phyloP scores from a whole-genome alignment of 129 eudicot species.

The Mikania micrantha region DNA sequence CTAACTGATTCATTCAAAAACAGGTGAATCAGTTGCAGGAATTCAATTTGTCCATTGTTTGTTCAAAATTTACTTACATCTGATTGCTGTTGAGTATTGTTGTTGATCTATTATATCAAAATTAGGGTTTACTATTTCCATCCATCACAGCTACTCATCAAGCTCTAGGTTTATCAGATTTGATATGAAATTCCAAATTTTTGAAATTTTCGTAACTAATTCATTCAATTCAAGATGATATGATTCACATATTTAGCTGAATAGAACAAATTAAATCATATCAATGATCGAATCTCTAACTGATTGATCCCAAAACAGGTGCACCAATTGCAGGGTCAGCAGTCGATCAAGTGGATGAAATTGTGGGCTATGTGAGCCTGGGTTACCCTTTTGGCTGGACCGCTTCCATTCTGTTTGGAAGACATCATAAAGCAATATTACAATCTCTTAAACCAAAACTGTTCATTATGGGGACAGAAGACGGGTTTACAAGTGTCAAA shows the following conservation, averaged over 20 bases:
- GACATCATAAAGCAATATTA: constrained; percentile 68
- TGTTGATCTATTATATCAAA: not conserved
- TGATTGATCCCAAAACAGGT: constrained; percentile 34
- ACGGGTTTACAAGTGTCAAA: constrained; percentile 89
- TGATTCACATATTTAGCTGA: not conserved
- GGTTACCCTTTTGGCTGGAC: constrained; percentile 84
- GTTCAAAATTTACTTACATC: too few relatives aligned
- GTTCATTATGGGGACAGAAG: constrained; percentile 85
- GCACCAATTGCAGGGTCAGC: constrained; percentile 94
- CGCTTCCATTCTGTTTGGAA: constrained; percentile 74
- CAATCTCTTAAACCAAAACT: constrained; percentile 75
- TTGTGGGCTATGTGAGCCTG: constrained; percentile 70
- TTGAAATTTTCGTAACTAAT: too few relatives aligned
- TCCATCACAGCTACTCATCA: not conserved
- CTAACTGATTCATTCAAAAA: too few relatives aligned
- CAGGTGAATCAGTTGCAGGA: too few relatives aligned
- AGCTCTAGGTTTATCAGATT: too few relatives aligned
- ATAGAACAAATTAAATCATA: not conserved
- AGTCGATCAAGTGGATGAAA: constrained; percentile 60
- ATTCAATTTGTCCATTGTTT: too few relatives aligned
- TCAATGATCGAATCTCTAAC: not conserved
- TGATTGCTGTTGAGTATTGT: too few relatives aligned
- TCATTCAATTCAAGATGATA: not conserved
- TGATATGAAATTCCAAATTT: too few relatives aligned
- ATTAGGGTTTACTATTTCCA: not conserved